phyloP scores from a whole-genome alignment of 192 early-diverging fungal species.

The Backusella morwellensis region DNA sequence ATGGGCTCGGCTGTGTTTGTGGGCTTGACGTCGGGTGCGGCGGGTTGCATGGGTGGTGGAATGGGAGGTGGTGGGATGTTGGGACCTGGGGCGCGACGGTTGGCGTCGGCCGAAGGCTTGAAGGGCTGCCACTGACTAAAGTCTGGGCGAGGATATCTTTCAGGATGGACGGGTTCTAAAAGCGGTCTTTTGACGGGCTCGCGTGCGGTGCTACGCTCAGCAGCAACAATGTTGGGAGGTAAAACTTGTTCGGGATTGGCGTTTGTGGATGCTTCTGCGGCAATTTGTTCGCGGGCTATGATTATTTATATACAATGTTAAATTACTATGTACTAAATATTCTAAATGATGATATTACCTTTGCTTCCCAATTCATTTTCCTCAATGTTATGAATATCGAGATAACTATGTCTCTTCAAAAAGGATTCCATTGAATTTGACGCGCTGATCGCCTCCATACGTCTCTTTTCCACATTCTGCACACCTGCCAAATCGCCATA shows the following conservation, averaged over 20 bases:
- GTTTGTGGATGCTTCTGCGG: slow-evolving; percentile 4
- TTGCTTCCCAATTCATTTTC: slow-evolving; percentile 73
- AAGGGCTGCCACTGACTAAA: slow-evolving; percentile 67
- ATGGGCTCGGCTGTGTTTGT: slow-evolving; percentile 14
- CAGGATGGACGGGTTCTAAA: slow-evolving; percentile 62
- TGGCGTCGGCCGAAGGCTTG: slow-evolving; percentile 41
- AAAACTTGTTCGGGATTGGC: background rate
- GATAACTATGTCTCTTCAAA: slow-evolving; percentile 72
- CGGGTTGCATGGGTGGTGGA: background rate
- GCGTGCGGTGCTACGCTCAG: background rate
- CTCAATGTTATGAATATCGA: slow-evolving; percentile 71
- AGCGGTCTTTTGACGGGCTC: slow-evolving; percentile 19
- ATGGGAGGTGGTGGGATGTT: background rate
- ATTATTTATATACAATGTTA: background rate
- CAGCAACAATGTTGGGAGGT: background rate
- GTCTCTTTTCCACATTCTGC: slow-evolving; percentile 74
- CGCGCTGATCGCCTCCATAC: slow-evolving; percentile 47
- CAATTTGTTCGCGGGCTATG: slow-evolving; percentile 17
- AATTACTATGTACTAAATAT: too few species aligned
- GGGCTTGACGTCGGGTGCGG: background rate
- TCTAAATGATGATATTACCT: slow-evolving; percentile 30
- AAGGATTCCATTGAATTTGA: slow-evolving; percentile 53
- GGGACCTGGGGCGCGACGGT: slow-evolving; percentile 5
- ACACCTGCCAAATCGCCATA: slow-evolving; percentile 83
- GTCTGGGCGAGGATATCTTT: slow-evolving; percentile 73